Evolutionary conservation across 306 rosid species (phyloP).

Genomic region (Geum urbanum): DNA sequence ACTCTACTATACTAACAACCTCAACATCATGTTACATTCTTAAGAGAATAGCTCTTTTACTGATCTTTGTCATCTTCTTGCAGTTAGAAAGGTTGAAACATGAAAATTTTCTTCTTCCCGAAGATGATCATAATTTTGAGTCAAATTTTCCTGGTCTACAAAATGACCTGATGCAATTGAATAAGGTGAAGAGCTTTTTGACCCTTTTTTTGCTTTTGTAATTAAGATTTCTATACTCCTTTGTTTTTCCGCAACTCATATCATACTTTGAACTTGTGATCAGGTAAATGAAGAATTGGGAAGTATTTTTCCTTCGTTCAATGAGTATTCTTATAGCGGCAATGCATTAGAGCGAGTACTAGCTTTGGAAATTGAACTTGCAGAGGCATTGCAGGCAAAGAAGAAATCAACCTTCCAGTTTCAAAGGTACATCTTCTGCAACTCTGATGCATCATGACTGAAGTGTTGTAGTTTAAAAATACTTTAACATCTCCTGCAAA

Average conservation of each 20-base stretch:
- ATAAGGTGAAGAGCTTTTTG: conserved; percentile 49
- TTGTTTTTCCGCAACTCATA: conserved; percentile 7
- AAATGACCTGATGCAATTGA: conserved; percentile 64
- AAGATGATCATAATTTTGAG: conserved; percentile 42
- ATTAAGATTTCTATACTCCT: not conserved
- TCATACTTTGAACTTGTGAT: conserved; percentile 22
- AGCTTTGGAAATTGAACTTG: conserved; percentile 92
- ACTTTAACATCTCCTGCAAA: too few species aligned
- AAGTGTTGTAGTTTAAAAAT: not conserved
- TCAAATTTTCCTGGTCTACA: conserved; percentile 58
- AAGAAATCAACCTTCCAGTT: conserved; percentile 64
- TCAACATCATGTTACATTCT: not conserved
- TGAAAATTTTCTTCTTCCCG: conserved; percentile 54
- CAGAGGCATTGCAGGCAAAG: conserved; percentile 78
- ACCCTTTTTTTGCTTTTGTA: not conserved
- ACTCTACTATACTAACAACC: not conserved
- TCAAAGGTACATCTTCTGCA: conserved; percentile 64
- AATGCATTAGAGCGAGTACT: conserved; percentile 93
- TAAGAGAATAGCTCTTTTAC: not conserved
- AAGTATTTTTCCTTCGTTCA: conserved; percentile 64
- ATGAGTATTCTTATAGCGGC: conserved; percentile 54
- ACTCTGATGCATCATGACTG: not conserved
- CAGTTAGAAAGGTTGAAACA: conserved; percentile 89
- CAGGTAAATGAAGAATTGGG: conserved; percentile 89
- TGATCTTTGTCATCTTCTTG: conserved; percentile 33